Percentiles rank a stretch among this genome's conserved stretches.
These are phyloP conservation scores for Lachnellula suecica DNA, from an alignment of 2,329 filamentous ascomycete species.

Conservation along the genomic window DNA sequence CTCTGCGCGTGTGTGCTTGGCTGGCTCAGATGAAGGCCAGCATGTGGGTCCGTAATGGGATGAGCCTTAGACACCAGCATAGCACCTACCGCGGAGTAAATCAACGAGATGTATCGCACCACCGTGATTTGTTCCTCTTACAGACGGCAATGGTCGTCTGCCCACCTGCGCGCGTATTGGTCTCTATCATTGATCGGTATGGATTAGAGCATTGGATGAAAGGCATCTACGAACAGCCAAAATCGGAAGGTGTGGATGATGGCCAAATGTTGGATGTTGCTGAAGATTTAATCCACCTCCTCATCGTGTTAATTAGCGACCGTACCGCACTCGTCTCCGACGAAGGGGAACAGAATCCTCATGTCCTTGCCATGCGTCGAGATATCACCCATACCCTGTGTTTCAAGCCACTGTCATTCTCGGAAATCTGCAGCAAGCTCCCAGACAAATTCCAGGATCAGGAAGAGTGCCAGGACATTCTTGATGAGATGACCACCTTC, in stretches of 20 bases:
- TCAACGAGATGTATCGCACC: slow-evolving; percentile 88
- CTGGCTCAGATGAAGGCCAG: slow-evolving; percentile 96
- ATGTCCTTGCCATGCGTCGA: slow-evolving; percentile 72
- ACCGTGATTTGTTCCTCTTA: slow-evolving; percentile 90
- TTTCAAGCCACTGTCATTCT: slow-evolving; percentile 94
- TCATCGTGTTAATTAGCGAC: slow-evolving; percentile 89
- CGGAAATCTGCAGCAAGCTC: slow-evolving; percentile 81
- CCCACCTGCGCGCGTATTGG: slow-evolving; percentile 78
- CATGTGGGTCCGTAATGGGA: slow-evolving; percentile 98
- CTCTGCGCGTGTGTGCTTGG: slow-evolving; percentile 92
- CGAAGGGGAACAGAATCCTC: slow-evolving; percentile 63
- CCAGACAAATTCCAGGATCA: slow-evolving; percentile 88
- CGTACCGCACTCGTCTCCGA: slow-evolving; percentile 74
- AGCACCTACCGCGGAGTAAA: slow-evolving; percentile 87
- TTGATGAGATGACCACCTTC: slow-evolving; percentile 86
- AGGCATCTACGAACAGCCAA: slow-evolving; percentile 68
- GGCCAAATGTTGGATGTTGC: slow-evolving; percentile 86
- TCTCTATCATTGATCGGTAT: slow-evolving; percentile 88
- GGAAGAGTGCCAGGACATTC: slow-evolving; percentile 80
- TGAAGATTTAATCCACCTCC: slow-evolving; percentile 91
- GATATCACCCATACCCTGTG: slow-evolving; percentile 93
- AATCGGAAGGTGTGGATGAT: slow-evolving; percentile 78
- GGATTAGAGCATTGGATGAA: slow-evolving; percentile 86
- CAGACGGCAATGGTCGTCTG: slow-evolving; percentile 89
- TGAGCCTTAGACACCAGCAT: slow-evolving; percentile 93